A percentile compares a stretch with the other conserved stretches of the same genome.
phyloP scores from a whole-genome alignment of 2,329 filamentous ascomycete genomes.

The Ceratocystis lukuohia region DNA sequence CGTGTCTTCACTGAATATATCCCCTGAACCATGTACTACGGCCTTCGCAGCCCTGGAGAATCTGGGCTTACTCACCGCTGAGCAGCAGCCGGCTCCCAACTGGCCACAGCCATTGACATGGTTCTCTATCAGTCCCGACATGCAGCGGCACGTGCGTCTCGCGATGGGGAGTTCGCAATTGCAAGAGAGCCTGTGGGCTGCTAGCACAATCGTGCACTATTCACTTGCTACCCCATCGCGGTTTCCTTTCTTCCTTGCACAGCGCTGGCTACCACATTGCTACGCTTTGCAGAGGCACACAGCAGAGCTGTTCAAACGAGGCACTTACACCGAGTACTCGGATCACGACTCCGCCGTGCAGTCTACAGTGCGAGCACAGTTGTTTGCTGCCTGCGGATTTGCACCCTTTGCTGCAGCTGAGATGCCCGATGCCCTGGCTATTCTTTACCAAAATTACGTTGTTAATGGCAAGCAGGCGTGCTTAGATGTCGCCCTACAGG shows the following conservation, averaged over 20 bases:
- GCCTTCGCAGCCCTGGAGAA: neutral
- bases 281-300: neutral
- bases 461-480: neutral
- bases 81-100: neutral
- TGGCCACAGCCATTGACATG: neutral
- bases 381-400: conserved; percentile 4
- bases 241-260: neutral
- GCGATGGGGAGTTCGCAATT: neutral
- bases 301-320: conserved; percentile 2
- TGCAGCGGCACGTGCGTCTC: conserved; percentile 2
- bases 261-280: conserved; percentile 3
- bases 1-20: neutral
- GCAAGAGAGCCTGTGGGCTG: neutral
- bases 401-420: neutral
- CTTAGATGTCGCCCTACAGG: neutral
- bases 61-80: neutral
- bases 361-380: neutral
- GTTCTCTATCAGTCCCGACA: neutral
- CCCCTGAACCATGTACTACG: neutral
- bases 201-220: neutral
- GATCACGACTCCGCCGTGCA: conserved; percentile 1
- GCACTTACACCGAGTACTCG: neutral
- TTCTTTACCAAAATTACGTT: neutral
- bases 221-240: neutral
- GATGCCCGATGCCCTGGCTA: neutral